These are phyloP conservation scores for Termitomyces sp. DNA, from an alignment of 1,284 basidiomycete genomes.

Conservation along the genomic window DNA sequence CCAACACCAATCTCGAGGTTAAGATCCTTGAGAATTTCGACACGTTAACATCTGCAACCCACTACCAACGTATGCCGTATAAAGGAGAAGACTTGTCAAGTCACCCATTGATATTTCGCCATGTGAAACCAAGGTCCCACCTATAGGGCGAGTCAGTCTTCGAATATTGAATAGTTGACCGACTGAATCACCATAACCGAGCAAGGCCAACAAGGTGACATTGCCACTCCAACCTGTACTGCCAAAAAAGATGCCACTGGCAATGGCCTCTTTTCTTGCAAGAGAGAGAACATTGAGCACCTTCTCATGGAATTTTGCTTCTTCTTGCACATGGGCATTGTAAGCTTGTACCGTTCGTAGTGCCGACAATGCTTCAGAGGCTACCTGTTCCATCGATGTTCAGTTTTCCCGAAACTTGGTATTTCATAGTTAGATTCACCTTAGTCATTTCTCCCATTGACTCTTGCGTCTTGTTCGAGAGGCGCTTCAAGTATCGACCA, in stretches of 20 bases:
- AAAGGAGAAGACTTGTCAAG: slow-evolving; percentile 85
- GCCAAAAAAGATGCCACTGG: slow-evolving; percentile 90
- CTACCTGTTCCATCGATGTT: slow-evolving; percentile 32
- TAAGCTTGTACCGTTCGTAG: slow-evolving; percentile 92
- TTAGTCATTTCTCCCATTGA: slow-evolving; percentile 94
- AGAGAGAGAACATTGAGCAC: slow-evolving; percentile 72
- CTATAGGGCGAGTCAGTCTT: slow-evolving; percentile 31
- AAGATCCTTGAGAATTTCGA: slow-evolving; percentile 75
- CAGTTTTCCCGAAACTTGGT: background rate
- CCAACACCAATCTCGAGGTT: slow-evolving; percentile 76
- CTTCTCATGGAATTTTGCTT: slow-evolving; percentile 60
- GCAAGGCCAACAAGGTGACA: slow-evolving; percentile 80
- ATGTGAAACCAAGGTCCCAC: slow-evolving; percentile 84
- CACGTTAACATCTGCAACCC: slow-evolving; percentile 76
- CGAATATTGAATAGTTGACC: background rate
- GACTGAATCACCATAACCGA: slow-evolving; percentile 73
- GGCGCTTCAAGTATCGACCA: slow-evolving; percentile 88
- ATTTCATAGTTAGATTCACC: slow-evolving; percentile 29
- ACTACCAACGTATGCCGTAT: slow-evolving; percentile 87
- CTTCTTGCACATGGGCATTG: slow-evolving; percentile 76
- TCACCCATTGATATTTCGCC: slow-evolving; percentile 90
- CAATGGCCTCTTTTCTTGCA: slow-evolving; percentile 85
- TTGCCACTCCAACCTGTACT: slow-evolving; percentile 95
- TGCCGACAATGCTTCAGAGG: slow-evolving; percentile 89
- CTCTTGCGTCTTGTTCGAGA: slow-evolving; percentile 91